A percentile compares a stretch with the other conserved stretches of the same genome.
Evolutionary conservation across 192 early-diverging fungal genomes (phyloP).

Genomic region (Umbelopsis isabellina): DNA sequence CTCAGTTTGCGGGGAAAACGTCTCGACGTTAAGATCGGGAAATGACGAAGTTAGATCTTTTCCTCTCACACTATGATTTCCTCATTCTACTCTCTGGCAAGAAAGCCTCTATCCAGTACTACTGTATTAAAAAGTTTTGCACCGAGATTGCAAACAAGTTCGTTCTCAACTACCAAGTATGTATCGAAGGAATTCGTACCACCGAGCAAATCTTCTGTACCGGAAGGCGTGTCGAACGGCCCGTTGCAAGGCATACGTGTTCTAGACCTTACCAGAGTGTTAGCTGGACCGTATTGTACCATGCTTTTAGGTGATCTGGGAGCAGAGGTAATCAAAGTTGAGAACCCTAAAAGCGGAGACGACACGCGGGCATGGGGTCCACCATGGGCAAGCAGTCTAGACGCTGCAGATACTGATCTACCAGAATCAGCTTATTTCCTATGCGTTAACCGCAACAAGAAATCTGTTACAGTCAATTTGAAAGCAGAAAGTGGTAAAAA

Average conservation of each 20-base stretch:
- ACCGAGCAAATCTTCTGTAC: neutral
- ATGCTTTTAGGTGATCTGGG: slow-evolving; percentile 82
- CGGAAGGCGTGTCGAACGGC: slow-evolving; percentile 25
- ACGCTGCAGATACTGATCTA: slow-evolving; percentile 26
- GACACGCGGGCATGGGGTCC: slow-evolving; percentile 92
- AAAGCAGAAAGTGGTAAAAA: slow-evolving; percentile 63
- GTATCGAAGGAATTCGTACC: slow-evolving; percentile 9
- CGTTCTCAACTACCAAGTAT: neutral
- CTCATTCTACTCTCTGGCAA: neutral
- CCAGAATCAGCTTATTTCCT: slow-evolving; percentile 91
- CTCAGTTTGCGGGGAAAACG: slow-evolving; percentile 10
- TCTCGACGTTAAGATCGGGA: neutral
- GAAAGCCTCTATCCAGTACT: slow-evolving; percentile 1
- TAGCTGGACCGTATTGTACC: slow-evolving; percentile 80
- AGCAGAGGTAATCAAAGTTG: slow-evolving; percentile 91
- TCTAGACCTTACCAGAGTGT: slow-evolving; percentile 72
- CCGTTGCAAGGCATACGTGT: slow-evolving; percentile 69
- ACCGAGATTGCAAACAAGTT: neutral
- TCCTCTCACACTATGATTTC: neutral
- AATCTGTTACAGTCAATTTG: slow-evolving; percentile 86
- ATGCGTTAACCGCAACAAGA: slow-evolving; percentile 91
- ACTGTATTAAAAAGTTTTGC: neutral
- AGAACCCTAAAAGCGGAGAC: slow-evolving; percentile 80
- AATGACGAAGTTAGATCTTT: neutral
- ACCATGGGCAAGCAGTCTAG: slow-evolving; percentile 51